Evolutionary conservation across 495 filamentous ascomycete species (phyloP).

Genomic region (Astrothelium subdiscretum): DNA sequence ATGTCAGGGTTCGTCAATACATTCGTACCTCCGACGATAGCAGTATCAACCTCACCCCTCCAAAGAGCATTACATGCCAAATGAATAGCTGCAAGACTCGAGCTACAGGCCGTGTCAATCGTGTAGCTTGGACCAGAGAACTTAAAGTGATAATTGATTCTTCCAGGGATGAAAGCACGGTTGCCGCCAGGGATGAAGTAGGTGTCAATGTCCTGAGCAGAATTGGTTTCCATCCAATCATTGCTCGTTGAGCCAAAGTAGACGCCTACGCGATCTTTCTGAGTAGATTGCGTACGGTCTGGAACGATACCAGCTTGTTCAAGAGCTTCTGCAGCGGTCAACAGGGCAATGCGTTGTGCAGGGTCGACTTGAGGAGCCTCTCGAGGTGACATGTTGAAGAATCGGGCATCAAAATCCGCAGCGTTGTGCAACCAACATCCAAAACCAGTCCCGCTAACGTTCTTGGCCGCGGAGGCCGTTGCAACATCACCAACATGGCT

Average conservation of each 20-base stretch:
- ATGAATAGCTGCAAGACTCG: constrained; percentile 21
- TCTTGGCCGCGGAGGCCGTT: constrained; percentile 16
- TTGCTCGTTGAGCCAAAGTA: constrained; percentile 30
- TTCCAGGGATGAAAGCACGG: constrained; percentile 31
- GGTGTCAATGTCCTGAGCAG: constrained; percentile 29
- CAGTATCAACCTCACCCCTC: constrained; percentile 15
- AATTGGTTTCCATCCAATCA: constrained; percentile 29
- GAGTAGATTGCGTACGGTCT: constrained; percentile 24
- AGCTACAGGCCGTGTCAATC: constrained; percentile 20
- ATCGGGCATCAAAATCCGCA: constrained; percentile 30
- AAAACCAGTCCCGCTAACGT: constrained; percentile 23
- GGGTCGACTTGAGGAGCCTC: constrained; percentile 34
- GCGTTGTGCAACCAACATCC: constrained; percentile 33
- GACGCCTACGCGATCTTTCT: constrained; percentile 25
- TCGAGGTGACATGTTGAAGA: constrained; percentile 34
- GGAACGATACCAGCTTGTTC: constrained; percentile 29
- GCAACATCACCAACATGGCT: constrained; percentile 22
- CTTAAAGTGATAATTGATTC: constrained; percentile 36
- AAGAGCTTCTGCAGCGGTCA: constrained; percentile 32
- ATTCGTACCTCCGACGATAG: constrained; percentile 17
- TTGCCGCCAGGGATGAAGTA: constrained; percentile 33
- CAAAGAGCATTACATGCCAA: constrained; percentile 15
- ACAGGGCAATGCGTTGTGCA: constrained; percentile 25
- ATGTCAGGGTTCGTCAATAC: constrained; percentile 22
- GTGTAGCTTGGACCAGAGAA: constrained; percentile 14